phyloP scores from a whole-genome alignment of 805 yeast genomes.

The Zygotorulaspora florentina region DNA sequence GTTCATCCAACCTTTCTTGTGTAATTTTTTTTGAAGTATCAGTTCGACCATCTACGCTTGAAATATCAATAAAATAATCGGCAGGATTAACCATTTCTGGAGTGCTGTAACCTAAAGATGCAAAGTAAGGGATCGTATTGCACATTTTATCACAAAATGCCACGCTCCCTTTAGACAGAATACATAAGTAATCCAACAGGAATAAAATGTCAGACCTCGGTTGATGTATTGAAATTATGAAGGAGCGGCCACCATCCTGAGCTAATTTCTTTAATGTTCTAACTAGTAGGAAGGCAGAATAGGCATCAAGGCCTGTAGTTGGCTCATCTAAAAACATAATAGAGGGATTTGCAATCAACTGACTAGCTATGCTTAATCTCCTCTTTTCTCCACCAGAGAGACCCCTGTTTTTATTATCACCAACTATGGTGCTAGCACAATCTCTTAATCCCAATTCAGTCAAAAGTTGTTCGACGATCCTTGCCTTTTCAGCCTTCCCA shows the following conservation, averaged over 20 bases:
- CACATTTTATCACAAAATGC: constrained; percentile 46
- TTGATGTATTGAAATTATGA: constrained; percentile 76
- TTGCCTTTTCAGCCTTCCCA: constrained; percentile 40
- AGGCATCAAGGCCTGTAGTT: constrained; percentile 81
- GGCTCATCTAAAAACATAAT: constrained; percentile 80
- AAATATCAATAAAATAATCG: constrained; percentile 52
- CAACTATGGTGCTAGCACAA: constrained; percentile 56
- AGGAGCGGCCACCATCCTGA: constrained; percentile 56
- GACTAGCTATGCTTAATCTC: constrained; percentile 72
- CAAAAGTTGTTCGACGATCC: constrained; percentile 56
- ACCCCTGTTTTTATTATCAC: constrained; percentile 51
- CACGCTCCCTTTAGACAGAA: constrained; percentile 62
- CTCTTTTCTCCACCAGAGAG: constrained; percentile 84
- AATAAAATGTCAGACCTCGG: constrained; percentile 74
- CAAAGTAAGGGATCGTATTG: constrained; percentile 48
- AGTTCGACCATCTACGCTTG: constrained; percentile 51
- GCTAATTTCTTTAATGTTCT: constrained; percentile 58
- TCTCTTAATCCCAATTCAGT: constrained; percentile 62
- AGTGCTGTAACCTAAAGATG: constrained; percentile 39
- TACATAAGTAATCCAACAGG: constrained; percentile 61
- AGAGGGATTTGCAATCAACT: constrained; percentile 70
- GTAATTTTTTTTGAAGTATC: constrained; percentile 37
- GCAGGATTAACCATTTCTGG: constrained; percentile 57
- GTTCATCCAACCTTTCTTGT: constrained; percentile 30
- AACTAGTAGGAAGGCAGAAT: constrained; percentile 63